Percentiles rank a stretch among this genome's conserved stretches.
These are phyloP conservation scores for Starmera stellimalicola DNA, from an alignment of 1,139 yeast species.

Conservation along the genomic window DNA sequence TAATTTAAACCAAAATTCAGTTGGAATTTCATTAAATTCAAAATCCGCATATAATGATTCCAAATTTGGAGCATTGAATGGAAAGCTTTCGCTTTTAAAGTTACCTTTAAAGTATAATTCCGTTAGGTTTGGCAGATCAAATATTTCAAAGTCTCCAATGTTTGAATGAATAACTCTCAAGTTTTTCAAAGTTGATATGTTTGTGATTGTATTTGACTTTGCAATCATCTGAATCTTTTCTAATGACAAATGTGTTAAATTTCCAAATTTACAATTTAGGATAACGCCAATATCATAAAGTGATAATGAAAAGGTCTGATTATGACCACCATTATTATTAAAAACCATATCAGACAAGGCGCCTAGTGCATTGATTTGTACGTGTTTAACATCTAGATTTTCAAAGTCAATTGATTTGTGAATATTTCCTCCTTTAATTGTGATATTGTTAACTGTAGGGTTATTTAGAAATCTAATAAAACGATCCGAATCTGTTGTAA, in stretches of 20 bases:
- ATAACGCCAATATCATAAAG: neutral
- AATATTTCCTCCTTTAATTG: neutral
- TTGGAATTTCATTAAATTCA: neutral
- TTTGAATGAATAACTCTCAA: neutral
- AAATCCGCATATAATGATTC: neutral
- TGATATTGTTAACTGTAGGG: neutral
- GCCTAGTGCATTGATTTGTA: neutral
- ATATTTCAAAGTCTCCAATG: neutral
- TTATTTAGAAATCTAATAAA: neutral
- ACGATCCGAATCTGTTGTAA: neutral
- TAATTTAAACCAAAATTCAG: neutral
- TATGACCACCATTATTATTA: neutral
- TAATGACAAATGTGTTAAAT: neutral
- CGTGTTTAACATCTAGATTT: neutral
- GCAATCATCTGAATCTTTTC: neutral
- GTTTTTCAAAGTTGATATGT: neutral
- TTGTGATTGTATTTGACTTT: neutral
- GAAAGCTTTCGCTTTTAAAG: neutral
- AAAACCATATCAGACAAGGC: neutral
- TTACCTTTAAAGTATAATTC: neutral
- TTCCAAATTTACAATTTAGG: neutral
- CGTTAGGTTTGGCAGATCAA: neutral
- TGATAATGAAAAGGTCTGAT: neutral
- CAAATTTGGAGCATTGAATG: neutral
- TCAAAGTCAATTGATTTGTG: neutral